Base-by-base conservation (phyloP, 305 asterid genomes). In the Rubia peregrina region DNA sequence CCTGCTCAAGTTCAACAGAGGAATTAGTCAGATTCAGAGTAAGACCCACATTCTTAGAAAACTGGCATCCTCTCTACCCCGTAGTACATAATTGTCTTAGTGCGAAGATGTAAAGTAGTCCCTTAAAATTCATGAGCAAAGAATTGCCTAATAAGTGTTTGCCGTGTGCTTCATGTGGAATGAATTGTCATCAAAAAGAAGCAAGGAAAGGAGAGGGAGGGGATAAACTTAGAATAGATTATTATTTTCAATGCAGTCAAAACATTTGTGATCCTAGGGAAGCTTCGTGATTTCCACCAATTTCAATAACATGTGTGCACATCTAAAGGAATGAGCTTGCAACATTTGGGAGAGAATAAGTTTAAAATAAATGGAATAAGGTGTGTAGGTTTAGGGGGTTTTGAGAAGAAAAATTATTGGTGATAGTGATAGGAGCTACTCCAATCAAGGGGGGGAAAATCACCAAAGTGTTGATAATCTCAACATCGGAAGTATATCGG, bases 1-100 rank as follows among this genome's bases (percentile, higher is more conserved):
- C 99, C 98, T 95, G 87, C 40, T 62, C 49, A 68, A 46, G 57
- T 12, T 51, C 33, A 48, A 67, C 72, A 48, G 70, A 70, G 60
- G 67, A 66, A 70, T 68, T 67, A 79, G 71, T 67, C 76, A n/a
- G 24, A 53, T 9, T 53, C 59, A n/a, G 65, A 7, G 21, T 22
- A 40, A 51, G 55, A 55, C 12, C 10, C 30, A 17, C 7, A 57
- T 19, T 44, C 11, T 63, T 43, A 9, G 9, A 53, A 55, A 55
- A 3, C 33, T 16, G 21, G 56, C 7, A 56, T 19, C 9, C 24
- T 6, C 24, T 12, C 40, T 24, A 9, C 56, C 57, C 71, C 44
- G 9, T 5, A 5, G 40, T 13, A 46, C 26, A 17, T 26, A 22
- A 9, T 67, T 66, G 10, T 16, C 4, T 46, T 26, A 16, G 56